These are phyloP conservation scores for Clarireedia hainanense DNA, from an alignment of 2,329 filamentous ascomycete genomes.

Conservation along the genomic window DNA sequence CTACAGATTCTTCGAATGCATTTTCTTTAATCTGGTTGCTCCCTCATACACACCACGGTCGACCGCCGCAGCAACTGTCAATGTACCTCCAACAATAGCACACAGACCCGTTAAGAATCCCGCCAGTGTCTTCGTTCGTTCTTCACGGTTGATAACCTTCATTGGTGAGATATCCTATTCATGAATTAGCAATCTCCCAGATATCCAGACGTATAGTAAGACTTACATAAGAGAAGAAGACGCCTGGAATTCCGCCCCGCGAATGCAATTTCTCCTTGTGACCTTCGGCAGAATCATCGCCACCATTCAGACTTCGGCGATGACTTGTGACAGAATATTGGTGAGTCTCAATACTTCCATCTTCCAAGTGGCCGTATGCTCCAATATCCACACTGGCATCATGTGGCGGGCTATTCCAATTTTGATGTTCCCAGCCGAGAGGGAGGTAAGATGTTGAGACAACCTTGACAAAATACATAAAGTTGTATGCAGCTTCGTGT, in stretches of 20 bases:
- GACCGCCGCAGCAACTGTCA: conserved; percentile 90
- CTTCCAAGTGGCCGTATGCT: conserved; percentile 53
- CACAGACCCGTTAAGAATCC: conserved; percentile 92
- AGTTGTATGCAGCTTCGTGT: conserved; percentile 81
- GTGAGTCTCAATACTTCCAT: conserved; percentile 90
- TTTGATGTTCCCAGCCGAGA: conserved; percentile 66
- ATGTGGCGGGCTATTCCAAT: conserved; percentile 30
- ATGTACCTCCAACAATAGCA: conserved; percentile 85
- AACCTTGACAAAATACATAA: conserved; percentile 99
- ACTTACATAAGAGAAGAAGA: conserved; percentile 96
- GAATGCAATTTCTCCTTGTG: conserved; percentile 91
- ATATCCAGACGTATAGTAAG: not conserved
- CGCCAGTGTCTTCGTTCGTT: conserved; percentile 78
- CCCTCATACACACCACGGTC: conserved; percentile 92
- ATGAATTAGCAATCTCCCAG: not conserved
- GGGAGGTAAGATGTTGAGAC: conserved; percentile 93
- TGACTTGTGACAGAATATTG: conserved; percentile 98
- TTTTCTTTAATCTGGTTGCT: conserved; percentile 74
- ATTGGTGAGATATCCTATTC: conserved; percentile 90
- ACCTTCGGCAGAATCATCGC: conserved; percentile 76
- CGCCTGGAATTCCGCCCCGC: conserved; percentile 84
- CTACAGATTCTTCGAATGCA: conserved; percentile 58
- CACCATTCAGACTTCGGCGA: conserved; percentile 78
- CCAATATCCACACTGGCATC: conserved; percentile 58
- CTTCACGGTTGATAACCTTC: conserved; percentile 98